These are phyloP conservation scores for Akebia trifoliata DNA, from an alignment of 164 flowering plant genomes.

Conservation along the genomic window DNA sequence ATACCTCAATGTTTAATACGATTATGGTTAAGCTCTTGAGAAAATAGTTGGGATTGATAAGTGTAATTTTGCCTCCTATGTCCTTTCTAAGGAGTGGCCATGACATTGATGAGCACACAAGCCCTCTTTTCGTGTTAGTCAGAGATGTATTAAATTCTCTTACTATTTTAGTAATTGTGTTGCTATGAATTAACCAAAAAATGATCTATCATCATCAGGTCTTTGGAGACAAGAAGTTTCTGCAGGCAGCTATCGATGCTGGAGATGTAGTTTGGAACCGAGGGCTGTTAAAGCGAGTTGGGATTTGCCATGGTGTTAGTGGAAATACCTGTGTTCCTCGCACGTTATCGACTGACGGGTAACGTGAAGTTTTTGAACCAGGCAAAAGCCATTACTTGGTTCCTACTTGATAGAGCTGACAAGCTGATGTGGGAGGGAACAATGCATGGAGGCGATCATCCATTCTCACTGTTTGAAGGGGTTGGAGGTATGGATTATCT, in stretches of 20 bases:
- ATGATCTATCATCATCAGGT: conserved; percentile 30
- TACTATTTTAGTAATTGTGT: too few species aligned
- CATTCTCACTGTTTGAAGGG: too few species aligned
- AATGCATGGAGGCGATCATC: too few species aligned
- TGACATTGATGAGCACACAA: too few species aligned
- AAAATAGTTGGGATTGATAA: background rate
- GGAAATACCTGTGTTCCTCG: conserved; percentile 82
- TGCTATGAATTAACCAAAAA: too few species aligned
- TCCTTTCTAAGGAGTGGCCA: too few species aligned
- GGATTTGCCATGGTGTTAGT: conserved; percentile 86
- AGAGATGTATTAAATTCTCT: too few species aligned
- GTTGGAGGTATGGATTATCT: too few species aligned
- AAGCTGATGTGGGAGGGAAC: conserved; percentile 47
- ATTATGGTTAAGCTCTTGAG: background rate
- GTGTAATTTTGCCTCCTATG: background rate
- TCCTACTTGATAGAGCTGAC: conserved; percentile 58
- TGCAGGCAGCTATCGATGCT: conserved; percentile 61
- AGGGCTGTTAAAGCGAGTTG: conserved; percentile 73
- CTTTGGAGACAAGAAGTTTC: conserved; percentile 43
- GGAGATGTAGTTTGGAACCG: conserved; percentile 78
- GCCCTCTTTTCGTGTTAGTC: too few species aligned
- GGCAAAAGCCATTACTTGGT: conserved; percentile 75
- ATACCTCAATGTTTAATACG: too few species aligned
- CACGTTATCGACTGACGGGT: conserved; percentile 59
- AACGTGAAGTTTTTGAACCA: conserved; percentile 44